Base-by-base conservation (phyloP, 108 stramenopile genomes). In the Skeletonema tropicum region DNA sequence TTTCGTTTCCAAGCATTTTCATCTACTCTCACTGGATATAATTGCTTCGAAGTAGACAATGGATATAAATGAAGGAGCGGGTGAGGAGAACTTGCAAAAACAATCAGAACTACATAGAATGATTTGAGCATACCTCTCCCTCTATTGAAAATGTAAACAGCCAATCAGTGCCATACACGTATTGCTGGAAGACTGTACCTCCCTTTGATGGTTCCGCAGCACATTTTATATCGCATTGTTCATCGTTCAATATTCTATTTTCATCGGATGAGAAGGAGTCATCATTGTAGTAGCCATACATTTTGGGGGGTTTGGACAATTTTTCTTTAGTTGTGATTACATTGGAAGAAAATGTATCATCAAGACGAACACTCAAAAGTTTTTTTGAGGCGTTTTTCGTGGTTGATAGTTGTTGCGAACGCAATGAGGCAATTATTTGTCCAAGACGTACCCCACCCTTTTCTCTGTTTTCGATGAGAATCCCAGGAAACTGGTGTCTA, bases 401-500 rank as follows among this genome's bases (percentile, higher is more conserved):
- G 60, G 55, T 62, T 29, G 29, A 32, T 14, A 38, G 9, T 38
- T 38, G 38, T n/a, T n/a, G n/a, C 38, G 6, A 38, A 8, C 38
- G 38, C 38, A 38, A 38, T 38, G 38, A 38, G 1, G 2, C 38
- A 6, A 38, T 8, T 38, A 38, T 3, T 38, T 38, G 38, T 8
- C 9, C 9, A 8, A 8, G 6, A 8, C 8, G 38, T 38, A 38
- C 9, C 9, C 9, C 38, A 3, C 9, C 9, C 38, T 38, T 38
- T 38, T 38, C 38, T 38, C 38, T 38, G 38, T 38, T 38, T 38
- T 38, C 38, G 5, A 23, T 71, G 1, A 71, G 14, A 10, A 52
- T 55, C 70, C 70, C 70, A 48, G 70, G 70, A 71, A 71, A 71
- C n/a, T 55, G 30, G 32, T 31, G 60, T 52, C 55, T 71, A 61